phyloP scores from a whole-genome alignment of 805 yeast genomes.

The Torulaspora franciscae region DNA sequence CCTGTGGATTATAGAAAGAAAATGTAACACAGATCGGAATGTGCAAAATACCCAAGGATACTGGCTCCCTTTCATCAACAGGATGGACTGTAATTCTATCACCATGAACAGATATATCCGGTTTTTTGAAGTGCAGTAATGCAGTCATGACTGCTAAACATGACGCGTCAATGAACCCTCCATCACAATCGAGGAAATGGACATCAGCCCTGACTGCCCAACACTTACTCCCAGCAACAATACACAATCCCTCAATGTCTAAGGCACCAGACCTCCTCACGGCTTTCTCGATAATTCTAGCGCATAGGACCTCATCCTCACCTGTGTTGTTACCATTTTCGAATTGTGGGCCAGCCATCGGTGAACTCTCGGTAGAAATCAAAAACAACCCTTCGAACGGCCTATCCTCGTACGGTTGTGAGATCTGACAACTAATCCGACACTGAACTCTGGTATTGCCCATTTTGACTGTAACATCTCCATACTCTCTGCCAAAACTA shows the following conservation, averaged over 20 bases:
- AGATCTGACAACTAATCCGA: slow-evolving; percentile 66
- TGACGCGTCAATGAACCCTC: slow-evolving; percentile 85
- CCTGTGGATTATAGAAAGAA: slow-evolving; percentile 71
- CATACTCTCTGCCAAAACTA: slow-evolving; percentile 62
- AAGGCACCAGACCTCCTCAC: slow-evolving; percentile 85
- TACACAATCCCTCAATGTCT: slow-evolving; percentile 86
- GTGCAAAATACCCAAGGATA: slow-evolving; percentile 78
- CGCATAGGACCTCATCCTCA: slow-evolving; percentile 76
- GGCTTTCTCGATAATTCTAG: slow-evolving; percentile 85
- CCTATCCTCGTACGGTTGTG: slow-evolving; percentile 79
- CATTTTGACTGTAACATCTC: slow-evolving; percentile 70
- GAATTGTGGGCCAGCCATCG: slow-evolving; percentile 85
- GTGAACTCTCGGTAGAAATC: slow-evolving; percentile 79
- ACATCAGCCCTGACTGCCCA: slow-evolving; percentile 91
- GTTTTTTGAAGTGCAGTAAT: slow-evolving; percentile 73
- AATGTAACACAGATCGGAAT: slow-evolving; percentile 87
- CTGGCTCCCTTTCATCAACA: slow-evolving; percentile 76
- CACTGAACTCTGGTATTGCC: slow-evolving; percentile 57
- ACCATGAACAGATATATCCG: slow-evolving; percentile 71
- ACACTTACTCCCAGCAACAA: slow-evolving; percentile 83
- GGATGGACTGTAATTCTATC: slow-evolving; percentile 64
- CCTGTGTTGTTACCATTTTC: slow-evolving; percentile 64
- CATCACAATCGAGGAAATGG: slow-evolving; percentile 85
- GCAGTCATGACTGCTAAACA: slow-evolving; percentile 89
- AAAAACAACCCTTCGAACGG: slow-evolving; percentile 90